Evolutionary conservation across 75 land plant species (phyloP).

Genomic region (Pinus albicaulis): DNA sequence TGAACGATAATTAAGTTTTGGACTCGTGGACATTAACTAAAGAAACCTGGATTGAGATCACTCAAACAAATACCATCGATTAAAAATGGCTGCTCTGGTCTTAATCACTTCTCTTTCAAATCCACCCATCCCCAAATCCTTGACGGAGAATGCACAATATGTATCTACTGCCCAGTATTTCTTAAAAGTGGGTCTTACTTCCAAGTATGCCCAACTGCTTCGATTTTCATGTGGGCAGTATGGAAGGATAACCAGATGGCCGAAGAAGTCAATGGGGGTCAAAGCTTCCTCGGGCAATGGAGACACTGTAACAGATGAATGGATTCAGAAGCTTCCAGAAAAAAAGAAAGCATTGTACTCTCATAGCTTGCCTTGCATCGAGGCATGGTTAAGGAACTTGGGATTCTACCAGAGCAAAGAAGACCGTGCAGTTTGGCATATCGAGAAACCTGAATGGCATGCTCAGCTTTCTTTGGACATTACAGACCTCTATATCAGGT

Average conservation of each 20-base stretch:
- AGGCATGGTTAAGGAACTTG: conserved; percentile 81
- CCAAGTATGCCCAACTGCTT: not conserved
- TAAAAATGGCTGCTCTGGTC: conserved; percentile 1
- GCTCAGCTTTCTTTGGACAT: conserved; percentile 88
- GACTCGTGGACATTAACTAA: too few relatives aligned
- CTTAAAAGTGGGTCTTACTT: conserved; percentile 5
- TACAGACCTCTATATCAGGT: conserved; percentile 90
- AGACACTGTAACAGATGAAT: conserved; percentile 37
- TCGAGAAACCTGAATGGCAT: conserved; percentile 82
- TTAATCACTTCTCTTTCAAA: not conserved
- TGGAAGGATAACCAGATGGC: not conserved
- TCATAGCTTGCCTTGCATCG: conserved; percentile 95
- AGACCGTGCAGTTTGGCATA: conserved; percentile 78
- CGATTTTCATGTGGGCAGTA: not conserved
- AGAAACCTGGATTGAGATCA: too few relatives aligned
- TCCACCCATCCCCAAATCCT: not conserved
- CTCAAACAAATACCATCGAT: too few relatives aligned
- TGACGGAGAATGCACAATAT: not conserved
- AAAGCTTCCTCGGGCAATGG: conserved; percentile 11
- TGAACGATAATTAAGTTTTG: too few relatives aligned
- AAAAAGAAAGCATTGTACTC: conserved; percentile 90
- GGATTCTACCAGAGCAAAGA: conserved; percentile 78
- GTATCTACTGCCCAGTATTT: not conserved
- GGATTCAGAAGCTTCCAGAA: conserved; percentile 83
- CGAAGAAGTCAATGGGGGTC: not conserved